These are phyloP conservation scores for Cordyceps cateniannulata DNA, from an alignment of 2,329 filamentous ascomycete species.

Conservation along the genomic window DNA sequence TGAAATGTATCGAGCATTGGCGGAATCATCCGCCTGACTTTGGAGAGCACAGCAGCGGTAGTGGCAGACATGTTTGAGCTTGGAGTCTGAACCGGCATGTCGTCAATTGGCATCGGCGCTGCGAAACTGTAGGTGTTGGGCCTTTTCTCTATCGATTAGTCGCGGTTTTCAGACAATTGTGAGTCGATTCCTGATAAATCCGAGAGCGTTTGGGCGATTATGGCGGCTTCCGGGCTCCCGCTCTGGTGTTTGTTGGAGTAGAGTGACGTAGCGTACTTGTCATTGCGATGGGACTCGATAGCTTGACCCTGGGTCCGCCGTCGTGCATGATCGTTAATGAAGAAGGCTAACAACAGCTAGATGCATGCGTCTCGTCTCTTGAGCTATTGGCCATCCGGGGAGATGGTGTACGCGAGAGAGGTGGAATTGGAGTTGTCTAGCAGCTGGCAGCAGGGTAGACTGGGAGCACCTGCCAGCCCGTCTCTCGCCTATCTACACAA, in stretches of 20 bases:
- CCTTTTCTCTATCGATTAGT: not conserved
- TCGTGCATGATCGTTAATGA: not conserved
- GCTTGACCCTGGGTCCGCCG: not conserved
- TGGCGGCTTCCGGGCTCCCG: not conserved
- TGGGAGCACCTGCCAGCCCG: no score
- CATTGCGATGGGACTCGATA: not conserved
- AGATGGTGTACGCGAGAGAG: no score
- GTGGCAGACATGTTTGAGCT: conserved; percentile 53
- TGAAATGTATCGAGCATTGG: conserved; percentile 95
- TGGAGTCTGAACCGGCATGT: conserved; percentile 2
- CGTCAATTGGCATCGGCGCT: not conserved
- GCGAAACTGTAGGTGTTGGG: not conserved
- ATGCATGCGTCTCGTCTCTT: no score
- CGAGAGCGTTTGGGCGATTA: not conserved
- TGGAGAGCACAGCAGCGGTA: conserved; percentile 69
- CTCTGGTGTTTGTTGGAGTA: not conserved
- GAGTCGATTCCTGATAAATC: not conserved
- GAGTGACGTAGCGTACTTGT: not conserved
- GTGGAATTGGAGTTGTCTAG: no score
- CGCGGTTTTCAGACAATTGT: not conserved
- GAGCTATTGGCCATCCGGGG: no score
- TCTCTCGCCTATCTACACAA: no score
- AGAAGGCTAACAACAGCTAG: not conserved
- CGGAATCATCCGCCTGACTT: conserved; percentile 84
- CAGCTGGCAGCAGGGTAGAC: no score